phyloP scores from a whole-genome alignment of 495 filamentous ascomycete species.

The Aspergillus biplanus region DNA sequence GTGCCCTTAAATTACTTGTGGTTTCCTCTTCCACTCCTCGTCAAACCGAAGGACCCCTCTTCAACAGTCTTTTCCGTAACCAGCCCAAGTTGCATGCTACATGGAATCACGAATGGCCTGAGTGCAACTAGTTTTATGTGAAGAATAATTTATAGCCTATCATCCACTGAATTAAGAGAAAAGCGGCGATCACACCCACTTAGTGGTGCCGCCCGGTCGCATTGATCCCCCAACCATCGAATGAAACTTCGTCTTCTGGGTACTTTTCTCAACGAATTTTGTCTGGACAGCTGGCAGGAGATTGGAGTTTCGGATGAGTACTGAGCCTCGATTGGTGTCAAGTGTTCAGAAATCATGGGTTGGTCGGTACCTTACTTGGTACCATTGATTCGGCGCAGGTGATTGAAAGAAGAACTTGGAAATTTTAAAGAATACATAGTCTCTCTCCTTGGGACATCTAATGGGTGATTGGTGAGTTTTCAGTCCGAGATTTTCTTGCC shows the following conservation, averaged over 20 bases:
- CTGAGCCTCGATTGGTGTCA: not conserved
- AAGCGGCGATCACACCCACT: conserved; percentile 1
- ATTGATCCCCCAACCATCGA: conserved; percentile 5
- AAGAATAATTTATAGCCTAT: conserved; percentile 2
- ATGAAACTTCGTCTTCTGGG: not conserved
- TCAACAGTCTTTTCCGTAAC: not conserved
- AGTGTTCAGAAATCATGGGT: too few relatives aligned
- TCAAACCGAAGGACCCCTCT: too few relatives aligned
- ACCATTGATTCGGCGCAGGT: too few relatives aligned
- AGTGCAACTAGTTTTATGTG: not conserved
- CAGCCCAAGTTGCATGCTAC: not conserved
- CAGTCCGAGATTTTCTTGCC: too few relatives aligned
- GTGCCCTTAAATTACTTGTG: too few relatives aligned
- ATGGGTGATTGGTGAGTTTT: too few relatives aligned
- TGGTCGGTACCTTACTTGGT: too few relatives aligned
- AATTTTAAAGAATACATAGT: too few relatives aligned
- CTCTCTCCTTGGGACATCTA: too few relatives aligned
- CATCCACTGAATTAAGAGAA: not conserved
- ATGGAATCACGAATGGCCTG: not conserved
- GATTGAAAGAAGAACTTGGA: too few relatives aligned
- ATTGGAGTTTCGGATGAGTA: not conserved
- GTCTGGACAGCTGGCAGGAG: not conserved
- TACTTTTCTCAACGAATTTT: not conserved
- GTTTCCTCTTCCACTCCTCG: too few relatives aligned
- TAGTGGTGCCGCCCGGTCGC: not conserved